These are phyloP conservation scores for Neonectria magnoliae DNA, from an alignment of 2,329 filamentous ascomycete genomes.

Conservation along the genomic window DNA sequence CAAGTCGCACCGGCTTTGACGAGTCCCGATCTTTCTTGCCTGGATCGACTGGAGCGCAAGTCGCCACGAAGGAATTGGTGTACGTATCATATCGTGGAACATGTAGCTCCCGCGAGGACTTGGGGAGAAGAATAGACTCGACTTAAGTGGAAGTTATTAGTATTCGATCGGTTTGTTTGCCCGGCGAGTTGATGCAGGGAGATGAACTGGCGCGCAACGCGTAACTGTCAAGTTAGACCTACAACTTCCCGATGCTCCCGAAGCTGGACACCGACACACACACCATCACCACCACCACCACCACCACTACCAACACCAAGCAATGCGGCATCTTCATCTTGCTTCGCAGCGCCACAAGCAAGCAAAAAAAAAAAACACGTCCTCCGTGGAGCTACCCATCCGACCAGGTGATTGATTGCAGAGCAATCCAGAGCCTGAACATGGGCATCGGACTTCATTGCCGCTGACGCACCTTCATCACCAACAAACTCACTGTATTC, in stretches of 20 bases:
- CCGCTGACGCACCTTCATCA: neutral
- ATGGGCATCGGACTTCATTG: neutral
- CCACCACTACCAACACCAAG: neutral
- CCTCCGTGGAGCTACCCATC: neutral
- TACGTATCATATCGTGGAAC: too few species aligned
- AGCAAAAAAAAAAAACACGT: neutral
- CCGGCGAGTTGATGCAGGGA: neutral
- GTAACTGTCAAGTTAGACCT: too few species aligned
- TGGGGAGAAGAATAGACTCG: neutral
- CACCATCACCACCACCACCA: too few species aligned
- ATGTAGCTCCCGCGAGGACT: neutral
- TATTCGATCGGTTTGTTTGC: neutral
- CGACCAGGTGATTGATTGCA: neutral
- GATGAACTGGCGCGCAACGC: neutral
- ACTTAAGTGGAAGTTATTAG: neutral
- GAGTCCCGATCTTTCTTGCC: neutral
- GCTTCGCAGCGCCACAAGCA: neutral
- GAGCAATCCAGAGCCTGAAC: neutral
- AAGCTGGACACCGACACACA: too few species aligned
- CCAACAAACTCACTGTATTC: neutral
- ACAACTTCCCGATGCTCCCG: neutral
- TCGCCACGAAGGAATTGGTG: neutral
- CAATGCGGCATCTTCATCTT: constrained; percentile 5
- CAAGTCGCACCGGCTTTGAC: neutral
- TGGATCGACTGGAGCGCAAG: neutral